Evolutionary conservation across 768 basidiomycete species (phyloP).

Genomic region (Rhodotorula diobovata): DNA sequence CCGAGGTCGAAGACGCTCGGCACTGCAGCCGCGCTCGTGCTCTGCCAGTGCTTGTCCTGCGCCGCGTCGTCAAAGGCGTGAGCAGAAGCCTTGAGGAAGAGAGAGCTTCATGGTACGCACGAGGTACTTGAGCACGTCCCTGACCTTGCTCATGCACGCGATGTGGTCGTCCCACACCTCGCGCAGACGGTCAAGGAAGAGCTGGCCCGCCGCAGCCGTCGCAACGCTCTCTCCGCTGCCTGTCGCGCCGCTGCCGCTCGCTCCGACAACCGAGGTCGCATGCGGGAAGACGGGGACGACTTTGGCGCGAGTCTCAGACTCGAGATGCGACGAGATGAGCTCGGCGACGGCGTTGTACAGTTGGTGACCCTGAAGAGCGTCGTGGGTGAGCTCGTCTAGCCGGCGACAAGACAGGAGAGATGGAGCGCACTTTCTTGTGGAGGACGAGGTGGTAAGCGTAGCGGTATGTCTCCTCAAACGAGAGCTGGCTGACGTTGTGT

Average conservation of each 20-base stretch:
- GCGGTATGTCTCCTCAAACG: conserved; percentile 88
- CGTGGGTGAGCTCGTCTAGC: too few species aligned
- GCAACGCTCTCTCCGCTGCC: conserved; percentile 29
- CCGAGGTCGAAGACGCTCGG: conserved; percentile 79
- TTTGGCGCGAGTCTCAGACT: conserved; percentile 66
- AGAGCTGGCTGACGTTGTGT: conserved; percentile 81
- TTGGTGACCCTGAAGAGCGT: conserved; percentile 60
- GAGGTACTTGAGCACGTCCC: conserved; percentile 93
- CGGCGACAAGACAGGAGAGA: background rate
- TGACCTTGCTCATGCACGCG: conserved; percentile 77
- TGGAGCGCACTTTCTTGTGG: conserved; percentile 53
- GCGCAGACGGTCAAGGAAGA: conserved; percentile 73
- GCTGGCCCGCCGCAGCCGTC: conserved; percentile 66
- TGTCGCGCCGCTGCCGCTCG: conserved; percentile 23
- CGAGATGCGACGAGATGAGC: conserved; percentile 76
- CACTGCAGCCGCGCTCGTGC: conserved; percentile 57
- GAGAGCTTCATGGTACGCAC: too few species aligned
- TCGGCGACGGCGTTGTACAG: conserved; percentile 78
- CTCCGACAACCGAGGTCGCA: conserved; percentile 46
- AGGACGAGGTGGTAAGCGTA: conserved; percentile 93
- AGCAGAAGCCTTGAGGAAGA: too few species aligned
- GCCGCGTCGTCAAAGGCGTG: background rate
- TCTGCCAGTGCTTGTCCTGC: conserved; percentile 87
- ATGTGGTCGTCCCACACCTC: conserved; percentile 92
- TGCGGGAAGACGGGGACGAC: conserved; percentile 80